Evolutionary conservation across 805 yeast genomes (phyloP).

Genomic region (Teunomyces pallodes): DNA sequence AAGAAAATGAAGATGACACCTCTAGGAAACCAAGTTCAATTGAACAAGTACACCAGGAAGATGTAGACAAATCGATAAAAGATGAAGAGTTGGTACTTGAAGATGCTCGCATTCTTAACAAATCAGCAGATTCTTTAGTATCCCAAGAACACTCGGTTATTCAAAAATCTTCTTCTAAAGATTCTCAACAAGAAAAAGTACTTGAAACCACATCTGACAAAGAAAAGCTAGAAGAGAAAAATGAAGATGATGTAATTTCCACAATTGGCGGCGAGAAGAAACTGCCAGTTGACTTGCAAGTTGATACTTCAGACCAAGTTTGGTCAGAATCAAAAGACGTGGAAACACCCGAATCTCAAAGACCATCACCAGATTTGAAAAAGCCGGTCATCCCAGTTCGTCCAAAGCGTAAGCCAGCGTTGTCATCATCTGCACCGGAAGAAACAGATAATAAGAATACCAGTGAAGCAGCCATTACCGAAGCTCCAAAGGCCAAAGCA

Average conservation of each 20-base stretch:
- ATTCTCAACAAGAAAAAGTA: too few relatives aligned
- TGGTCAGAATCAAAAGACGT: not conserved
- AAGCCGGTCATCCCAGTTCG: conserved; percentile 12
- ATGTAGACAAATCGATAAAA: too few relatives aligned
- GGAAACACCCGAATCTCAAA: not conserved
- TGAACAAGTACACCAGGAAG: too few relatives aligned
- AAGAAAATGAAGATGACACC: not conserved
- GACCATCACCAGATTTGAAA: not conserved
- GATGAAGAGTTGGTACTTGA: too few relatives aligned
- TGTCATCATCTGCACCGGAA: not conserved
- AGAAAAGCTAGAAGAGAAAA: not conserved
- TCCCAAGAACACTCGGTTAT: too few relatives aligned
- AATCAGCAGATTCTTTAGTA: too few relatives aligned
- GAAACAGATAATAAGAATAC: not conserved
- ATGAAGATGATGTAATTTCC: not conserved
- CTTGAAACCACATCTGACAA: too few relatives aligned
- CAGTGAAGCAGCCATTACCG: not conserved
- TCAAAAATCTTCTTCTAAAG: too few relatives aligned
- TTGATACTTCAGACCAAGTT: not conserved
- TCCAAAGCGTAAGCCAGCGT: conserved; percentile 8
- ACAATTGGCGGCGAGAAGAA: not conserved
- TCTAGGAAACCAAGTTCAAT: too few relatives aligned
- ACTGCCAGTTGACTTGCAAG: not conserved
- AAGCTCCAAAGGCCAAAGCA: conserved; percentile 16
- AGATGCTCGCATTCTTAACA: too few relatives aligned